Evolutionary conservation across 2,329 filamentous ascomycete genomes (phyloP), one percentile per base, ranked within the genome.

Genomic region (Arthroderma sp.): DNA sequence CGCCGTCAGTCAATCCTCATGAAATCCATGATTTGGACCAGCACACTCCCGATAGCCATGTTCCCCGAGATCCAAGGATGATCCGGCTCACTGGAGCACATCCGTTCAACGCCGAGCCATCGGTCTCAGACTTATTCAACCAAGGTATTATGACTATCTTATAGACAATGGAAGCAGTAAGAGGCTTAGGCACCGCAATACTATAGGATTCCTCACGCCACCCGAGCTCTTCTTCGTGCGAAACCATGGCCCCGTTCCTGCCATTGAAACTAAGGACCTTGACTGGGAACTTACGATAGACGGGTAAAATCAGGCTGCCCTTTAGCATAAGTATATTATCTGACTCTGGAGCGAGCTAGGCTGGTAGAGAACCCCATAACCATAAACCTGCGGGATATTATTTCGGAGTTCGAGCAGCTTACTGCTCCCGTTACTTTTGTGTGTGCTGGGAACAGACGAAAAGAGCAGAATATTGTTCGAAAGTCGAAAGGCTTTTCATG

Each of bases 401-500:
- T 93, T 30, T 66, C 72, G 32, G 73, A 83, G 6, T 93, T 83
- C 55, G 79, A 88, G 44, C 85, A 93, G 58, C 74, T 85, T 28
- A 94, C 87, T 2, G 84, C 83, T 47, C 88, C 88, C 0, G 74
- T 95, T 48, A 94, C 88, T 0, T 74, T 95, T 1, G 87, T 94
- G 22, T 95, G 88, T 61, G 88, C 88, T 3, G 88, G 88, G 1
- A 95, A 95, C 61, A 74, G 88, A 47, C 76, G 88, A 30, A 94
- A 94, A 65, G 88, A 95, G 63, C 88, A 94, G 59, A 95, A 95
- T 53, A 72, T 85, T 42, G 84, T 94, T 3, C 75, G 85, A 10
- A 94, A 94, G 61, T 85, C 84, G 1, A 93, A 94, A 55, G 88
- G 88, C 0, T 95, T 95, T 65, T 94, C 86, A 2, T 95, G 88